These are phyloP conservation scores for Seminavis robusta DNA, from an alignment of 108 stramenopile genomes.

Conservation along the genomic window DNA sequence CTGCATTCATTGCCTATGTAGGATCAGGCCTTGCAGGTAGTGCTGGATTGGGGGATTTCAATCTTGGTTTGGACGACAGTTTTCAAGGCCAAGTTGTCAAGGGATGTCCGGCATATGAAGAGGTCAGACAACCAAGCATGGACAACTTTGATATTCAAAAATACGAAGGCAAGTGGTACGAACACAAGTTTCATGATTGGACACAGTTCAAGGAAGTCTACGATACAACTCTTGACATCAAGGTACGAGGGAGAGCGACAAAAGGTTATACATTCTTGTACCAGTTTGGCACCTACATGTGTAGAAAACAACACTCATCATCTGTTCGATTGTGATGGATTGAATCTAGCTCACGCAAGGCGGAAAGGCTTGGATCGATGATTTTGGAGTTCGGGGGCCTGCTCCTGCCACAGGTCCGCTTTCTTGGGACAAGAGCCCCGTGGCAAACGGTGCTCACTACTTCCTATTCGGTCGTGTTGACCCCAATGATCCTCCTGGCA, in stretches of 20 bases:
- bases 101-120: conserved; percentile 86
- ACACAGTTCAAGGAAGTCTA: conserved; percentile 94
- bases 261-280: conserved; percentile 4
- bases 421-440: conserved; percentile 88
- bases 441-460: conserved; percentile 92
- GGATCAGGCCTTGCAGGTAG: conserved; percentile 83
- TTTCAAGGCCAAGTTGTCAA: conserved; percentile 79
- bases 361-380: conserved; percentile 83
- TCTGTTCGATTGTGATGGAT: conserved; percentile 3
- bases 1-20: conserved; percentile 75
- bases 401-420: conserved; percentile 72
- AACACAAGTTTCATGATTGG: conserved; percentile 92
- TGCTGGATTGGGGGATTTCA: conserved; percentile 81
- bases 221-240: conserved; percentile 88
- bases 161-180: conserved; percentile 90
- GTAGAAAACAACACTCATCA: neutral
- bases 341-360: conserved; percentile 36
- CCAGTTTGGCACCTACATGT: neutral
- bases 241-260: conserved; percentile 49
- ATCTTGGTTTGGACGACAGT: conserved; percentile 81
- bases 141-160: conserved; percentile 83
- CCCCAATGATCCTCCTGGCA: conserved; percentile 75
- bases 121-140: conserved; percentile 85
- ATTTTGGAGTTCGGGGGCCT: conserved; percentile 87
- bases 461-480: conserved; percentile 90